These are phyloP conservation scores for Neopestalotiopsis sp. DNA, from an alignment of 2,329 filamentous ascomycete genomes.

Conservation along the genomic window DNA sequence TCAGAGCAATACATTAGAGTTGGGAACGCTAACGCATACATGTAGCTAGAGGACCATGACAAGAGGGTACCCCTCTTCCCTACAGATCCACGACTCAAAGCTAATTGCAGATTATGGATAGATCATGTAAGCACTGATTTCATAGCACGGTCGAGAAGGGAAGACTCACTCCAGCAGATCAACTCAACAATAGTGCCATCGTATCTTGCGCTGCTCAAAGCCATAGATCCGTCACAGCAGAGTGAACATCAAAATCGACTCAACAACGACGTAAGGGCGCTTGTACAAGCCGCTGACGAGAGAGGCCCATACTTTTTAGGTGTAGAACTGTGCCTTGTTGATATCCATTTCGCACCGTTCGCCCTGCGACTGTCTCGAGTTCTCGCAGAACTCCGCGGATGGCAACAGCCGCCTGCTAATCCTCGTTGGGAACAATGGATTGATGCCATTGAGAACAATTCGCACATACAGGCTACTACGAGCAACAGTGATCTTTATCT, in stretches of 20 bases:
- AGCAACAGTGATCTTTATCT: constrained; percentile 60
- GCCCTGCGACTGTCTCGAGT: constrained; percentile 72
- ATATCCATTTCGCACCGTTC: constrained; percentile 79
- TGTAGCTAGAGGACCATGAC: constrained; percentile 75
- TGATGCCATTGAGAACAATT: constrained; percentile 69
- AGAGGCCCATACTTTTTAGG: constrained; percentile 73
- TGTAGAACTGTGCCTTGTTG: constrained; percentile 64
- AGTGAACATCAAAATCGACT: constrained; percentile 65
- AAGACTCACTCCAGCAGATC: constrained; percentile 54
- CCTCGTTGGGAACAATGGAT: constrained; percentile 74
- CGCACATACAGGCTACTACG: constrained; percentile 69
- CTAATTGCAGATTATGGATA: constrained; percentile 79
- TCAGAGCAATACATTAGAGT: too few species aligned
- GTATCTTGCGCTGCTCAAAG: constrained; percentile 77
- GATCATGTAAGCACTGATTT: constrained; percentile 67
- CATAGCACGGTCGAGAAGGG: neutral
- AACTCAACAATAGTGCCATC: constrained; percentile 77
- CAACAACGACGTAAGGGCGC: constrained; percentile 63
- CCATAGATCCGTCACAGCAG: constrained; percentile 65
- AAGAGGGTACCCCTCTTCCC: constrained; percentile 68
- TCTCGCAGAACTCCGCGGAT: constrained; percentile 68
- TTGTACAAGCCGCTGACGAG: constrained; percentile 55
- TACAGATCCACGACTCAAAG: constrained; percentile 67
- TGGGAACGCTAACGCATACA: neutral
- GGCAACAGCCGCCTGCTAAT: constrained; percentile 67